phyloP scores from a whole-genome alignment of 73 alveolate species.

The Paramecium sexaurelia region DNA sequence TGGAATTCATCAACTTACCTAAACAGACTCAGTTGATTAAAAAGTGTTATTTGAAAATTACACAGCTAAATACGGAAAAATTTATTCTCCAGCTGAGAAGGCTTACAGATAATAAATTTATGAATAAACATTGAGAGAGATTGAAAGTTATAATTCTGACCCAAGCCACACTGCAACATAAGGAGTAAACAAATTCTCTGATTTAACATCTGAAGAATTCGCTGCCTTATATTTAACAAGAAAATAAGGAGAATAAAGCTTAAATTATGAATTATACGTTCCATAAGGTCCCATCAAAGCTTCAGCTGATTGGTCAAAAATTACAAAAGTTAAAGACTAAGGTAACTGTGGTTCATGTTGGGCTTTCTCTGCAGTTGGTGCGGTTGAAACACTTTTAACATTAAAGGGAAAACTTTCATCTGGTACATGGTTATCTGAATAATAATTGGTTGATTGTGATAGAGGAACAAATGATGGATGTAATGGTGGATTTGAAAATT shows the following conservation, averaged over 20 bases:
- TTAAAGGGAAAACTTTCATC: slow-evolving; percentile 35
- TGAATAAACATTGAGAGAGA: not conserved
- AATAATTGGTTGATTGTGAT: slow-evolving; percentile 90
- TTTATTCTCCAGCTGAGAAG: slow-evolving; percentile 19
- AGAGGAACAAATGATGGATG: slow-evolving; percentile 73
- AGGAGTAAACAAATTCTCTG: slow-evolving; percentile 60
- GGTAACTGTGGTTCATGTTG: slow-evolving; percentile 86
- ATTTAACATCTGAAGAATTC: slow-evolving; percentile 66
- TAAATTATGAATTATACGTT: not conserved
- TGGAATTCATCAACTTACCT: not conserved
- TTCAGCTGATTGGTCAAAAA: slow-evolving; percentile 29
- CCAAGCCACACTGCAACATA: not conserved
- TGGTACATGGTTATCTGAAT: slow-evolving; percentile 60
- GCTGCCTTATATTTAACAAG: slow-evolving; percentile 10
- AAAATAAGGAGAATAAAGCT: not conserved
- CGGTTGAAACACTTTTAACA: slow-evolving; percentile 75
- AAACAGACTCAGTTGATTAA: not conserved
- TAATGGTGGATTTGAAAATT: slow-evolving; percentile 76
- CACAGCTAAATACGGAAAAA: not conserved
- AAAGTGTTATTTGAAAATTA: not conserved
- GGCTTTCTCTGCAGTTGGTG: slow-evolving; percentile 82
- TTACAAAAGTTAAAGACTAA: slow-evolving; percentile 72
- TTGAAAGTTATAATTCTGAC: not conserved
- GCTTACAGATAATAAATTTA: not conserved
- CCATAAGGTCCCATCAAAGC: slow-evolving; percentile 21